A percentile compares a stretch with the other conserved stretches of the same genome.
phyloP scores from a whole-genome alignment of 371 early-diverging fungal genomes.

The Mucor mucedo region DNA sequence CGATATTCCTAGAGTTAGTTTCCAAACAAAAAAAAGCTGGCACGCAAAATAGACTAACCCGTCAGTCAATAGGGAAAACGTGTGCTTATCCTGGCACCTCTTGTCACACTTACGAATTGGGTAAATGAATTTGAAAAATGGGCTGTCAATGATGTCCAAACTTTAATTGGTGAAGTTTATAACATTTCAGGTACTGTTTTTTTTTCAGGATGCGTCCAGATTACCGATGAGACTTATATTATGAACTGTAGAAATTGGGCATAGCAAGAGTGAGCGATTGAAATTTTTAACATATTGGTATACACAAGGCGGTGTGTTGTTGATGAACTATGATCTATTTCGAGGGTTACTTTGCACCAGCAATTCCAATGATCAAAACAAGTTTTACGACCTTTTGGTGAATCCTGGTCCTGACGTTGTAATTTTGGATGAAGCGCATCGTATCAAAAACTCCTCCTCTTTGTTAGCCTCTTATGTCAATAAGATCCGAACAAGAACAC shows the following conservation, averaged over 20 bases:
- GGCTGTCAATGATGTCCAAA: conserved; percentile 48
- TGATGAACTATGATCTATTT: conserved; percentile 70
- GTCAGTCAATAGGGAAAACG: conserved; percentile 47
- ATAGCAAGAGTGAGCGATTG: conserved; percentile 3
- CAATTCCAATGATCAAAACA: conserved; percentile 10
- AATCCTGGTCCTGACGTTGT: conserved; percentile 73
- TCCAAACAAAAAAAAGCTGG: no score
- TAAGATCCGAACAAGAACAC: conserved; percentile 55
- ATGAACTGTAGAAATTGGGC: background rate
- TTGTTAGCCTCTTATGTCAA: conserved; percentile 47
- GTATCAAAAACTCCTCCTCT: conserved; percentile 72
- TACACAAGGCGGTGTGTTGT: conserved; percentile 64
- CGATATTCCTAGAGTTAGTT: conserved; percentile 42
- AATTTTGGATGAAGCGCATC: conserved; percentile 88
- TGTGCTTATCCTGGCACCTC: conserved; percentile 83
- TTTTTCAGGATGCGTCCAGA: no score
- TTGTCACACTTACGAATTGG: conserved; percentile 82
- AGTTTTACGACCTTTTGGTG: conserved; percentile 42
- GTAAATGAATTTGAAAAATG: conserved; percentile 71
- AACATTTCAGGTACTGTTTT: conserved; percentile 30
- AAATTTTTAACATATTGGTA: conserved; percentile 57
- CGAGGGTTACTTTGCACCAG: conserved; percentile 41
- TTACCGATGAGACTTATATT: no score
- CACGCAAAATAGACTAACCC: no score
- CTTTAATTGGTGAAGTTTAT: conserved; percentile 35